Conservation (phyloP, 1,139 yeast genomes). For the Geotrichum siamense region DNA sequence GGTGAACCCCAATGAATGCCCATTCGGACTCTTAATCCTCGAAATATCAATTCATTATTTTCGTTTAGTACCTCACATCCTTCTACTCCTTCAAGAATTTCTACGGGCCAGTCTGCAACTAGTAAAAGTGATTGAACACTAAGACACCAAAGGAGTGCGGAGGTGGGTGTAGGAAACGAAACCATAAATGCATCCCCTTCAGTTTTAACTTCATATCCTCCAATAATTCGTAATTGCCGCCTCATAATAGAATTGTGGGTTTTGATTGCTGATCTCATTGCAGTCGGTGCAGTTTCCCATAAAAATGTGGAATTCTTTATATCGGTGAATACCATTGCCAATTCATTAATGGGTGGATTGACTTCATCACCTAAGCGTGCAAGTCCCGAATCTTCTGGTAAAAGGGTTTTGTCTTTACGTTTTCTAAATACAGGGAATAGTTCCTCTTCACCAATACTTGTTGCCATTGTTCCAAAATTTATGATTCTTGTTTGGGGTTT, state of each 20-base stretch:
- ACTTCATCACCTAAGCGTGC: constrained; percentile 87
- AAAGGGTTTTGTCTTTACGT: constrained; percentile 44
- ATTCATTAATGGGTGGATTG: constrained; percentile 88
- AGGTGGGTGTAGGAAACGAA: constrained; percentile 88
- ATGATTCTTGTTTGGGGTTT: constrained; percentile 30
- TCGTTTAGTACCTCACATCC: constrained; percentile 78
- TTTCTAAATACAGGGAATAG: constrained; percentile 44
- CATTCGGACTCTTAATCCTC: constrained; percentile 94
- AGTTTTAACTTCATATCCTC: constrained; percentile 96
- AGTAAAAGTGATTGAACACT: constrained; percentile 80
- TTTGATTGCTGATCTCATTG: constrained; percentile 95
- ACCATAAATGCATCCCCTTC: constrained; percentile 99
- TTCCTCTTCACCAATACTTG: constrained; percentile 41
- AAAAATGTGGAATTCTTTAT: constrained; percentile 86
- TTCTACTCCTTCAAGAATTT: constrained; percentile 75
- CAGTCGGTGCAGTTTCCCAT: constrained; percentile 90
- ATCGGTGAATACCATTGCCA: constrained; percentile 96
- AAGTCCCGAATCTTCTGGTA: constrained; percentile 69
- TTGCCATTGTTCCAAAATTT: constrained; percentile 13
- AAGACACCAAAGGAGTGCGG: constrained; percentile 91
- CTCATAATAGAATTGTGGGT: constrained; percentile 93
- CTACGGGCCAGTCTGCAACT: constrained; percentile 93
- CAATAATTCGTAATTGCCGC: constrained; percentile 81
- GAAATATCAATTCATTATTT: constrained; percentile 53
- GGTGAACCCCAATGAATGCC: constrained; percentile 98